Conservation (phyloP, 768 basidiomycete species). For the Nevesoporus exiguus region DNA sequence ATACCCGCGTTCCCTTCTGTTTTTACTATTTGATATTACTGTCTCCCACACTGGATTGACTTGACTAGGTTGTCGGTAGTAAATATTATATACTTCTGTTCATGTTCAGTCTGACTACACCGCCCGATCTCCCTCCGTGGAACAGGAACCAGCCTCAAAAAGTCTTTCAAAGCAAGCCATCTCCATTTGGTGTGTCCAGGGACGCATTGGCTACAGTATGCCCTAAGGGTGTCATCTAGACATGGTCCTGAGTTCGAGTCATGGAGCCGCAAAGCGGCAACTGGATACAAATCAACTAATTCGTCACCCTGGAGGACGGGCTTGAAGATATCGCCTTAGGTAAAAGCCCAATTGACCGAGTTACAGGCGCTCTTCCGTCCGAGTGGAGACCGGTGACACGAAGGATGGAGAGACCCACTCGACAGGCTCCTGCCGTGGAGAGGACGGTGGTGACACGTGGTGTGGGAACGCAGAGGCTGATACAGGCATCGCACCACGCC, state of each 20-base stretch:
- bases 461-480: constrained; percentile 16
- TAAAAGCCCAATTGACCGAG: constrained; percentile 21
- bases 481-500: constrained; percentile 12
- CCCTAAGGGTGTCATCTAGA: neutral
- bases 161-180: too few species aligned
- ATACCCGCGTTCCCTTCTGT: neutral
- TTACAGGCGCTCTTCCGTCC: constrained; percentile 14
- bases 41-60: neutral
- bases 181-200: too few species aligned
- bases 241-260: constrained; percentile 5
- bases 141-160: too few species aligned
- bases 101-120: too few species aligned
- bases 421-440: constrained; percentile 25
- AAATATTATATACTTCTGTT: neutral
- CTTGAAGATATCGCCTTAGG: constrained; percentile 22
- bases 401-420: constrained; percentile 23
- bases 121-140: too few species aligned
- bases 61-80: neutral
- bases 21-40: neutral
- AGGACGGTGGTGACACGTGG: constrained; percentile 30
- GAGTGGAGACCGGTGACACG: constrained; percentile 15
- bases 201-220: too few species aligned
- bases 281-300: constrained; percentile 5
- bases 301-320: constrained; percentile 4
- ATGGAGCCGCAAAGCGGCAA: constrained; percentile 13